A percentile compares a stretch with the other conserved stretches of the same genome.
Evolutionary conservation across 2,329 filamentous ascomycete species (phyloP).

Genomic region (Penicillium crustosum): DNA sequence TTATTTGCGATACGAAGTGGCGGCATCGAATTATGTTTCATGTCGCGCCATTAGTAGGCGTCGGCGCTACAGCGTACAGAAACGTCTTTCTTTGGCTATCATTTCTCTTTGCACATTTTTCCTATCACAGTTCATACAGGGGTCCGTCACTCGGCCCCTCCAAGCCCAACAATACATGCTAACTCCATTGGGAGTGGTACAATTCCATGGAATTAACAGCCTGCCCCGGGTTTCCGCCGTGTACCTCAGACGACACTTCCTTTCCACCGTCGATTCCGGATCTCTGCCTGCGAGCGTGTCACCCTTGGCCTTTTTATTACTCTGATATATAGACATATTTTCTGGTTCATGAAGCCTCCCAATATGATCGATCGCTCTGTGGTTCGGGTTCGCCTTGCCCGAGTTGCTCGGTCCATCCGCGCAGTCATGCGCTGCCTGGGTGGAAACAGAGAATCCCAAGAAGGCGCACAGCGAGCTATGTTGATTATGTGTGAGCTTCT

Average conservation of each 20-base stretch:
- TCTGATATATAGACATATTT: neutral
- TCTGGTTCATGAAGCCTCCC: neutral
- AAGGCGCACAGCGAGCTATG: conserved; percentile 23
- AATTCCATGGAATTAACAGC: neutral
- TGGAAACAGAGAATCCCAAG: conserved; percentile 26
- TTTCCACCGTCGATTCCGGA: neutral
- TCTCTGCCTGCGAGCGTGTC: no score
- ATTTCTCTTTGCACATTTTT: neutral
- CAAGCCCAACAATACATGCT: neutral
- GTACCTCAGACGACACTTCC: neutral
- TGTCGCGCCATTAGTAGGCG: neutral
- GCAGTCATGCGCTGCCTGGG: conserved; percentile 25
- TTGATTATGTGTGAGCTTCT: conserved; percentile 24
- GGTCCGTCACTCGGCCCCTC: neutral
- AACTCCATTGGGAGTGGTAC: neutral
- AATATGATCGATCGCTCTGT: conserved; percentile 13
- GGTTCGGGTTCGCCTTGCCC: conserved; percentile 17
- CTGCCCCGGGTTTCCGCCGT: neutral
- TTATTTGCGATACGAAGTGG: neutral
- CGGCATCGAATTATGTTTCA: neutral
- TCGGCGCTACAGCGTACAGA: neutral
- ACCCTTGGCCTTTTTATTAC: neutral
- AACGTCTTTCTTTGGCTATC: neutral
- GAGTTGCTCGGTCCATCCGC: conserved; percentile 20
- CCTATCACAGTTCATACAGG: neutral